A percentile compares a stretch with the other conserved stretches of the same genome.
These are phyloP conservation scores for Fraxinus dipetala DNA, from an alignment of 305 asterid species.

Conservation along the genomic window DNA sequence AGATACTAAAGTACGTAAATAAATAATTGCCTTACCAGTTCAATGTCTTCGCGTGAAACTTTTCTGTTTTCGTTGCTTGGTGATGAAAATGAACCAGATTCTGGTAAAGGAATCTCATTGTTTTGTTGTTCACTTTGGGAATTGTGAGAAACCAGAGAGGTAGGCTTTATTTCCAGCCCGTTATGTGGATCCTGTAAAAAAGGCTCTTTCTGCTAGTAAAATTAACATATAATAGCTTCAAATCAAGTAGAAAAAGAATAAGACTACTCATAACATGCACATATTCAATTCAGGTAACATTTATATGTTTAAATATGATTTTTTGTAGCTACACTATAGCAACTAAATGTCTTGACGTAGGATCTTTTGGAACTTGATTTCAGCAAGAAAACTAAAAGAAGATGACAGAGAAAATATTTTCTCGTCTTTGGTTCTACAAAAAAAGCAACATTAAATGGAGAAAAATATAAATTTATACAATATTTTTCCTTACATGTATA, in stretches of 20 bases:
- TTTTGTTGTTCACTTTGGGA: conserved; percentile 59
- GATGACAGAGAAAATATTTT: background rate
- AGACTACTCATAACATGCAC: background rate
- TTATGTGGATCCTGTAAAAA: conserved; percentile 50
- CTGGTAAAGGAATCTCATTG: conserved; percentile 64
- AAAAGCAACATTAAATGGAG: background rate
- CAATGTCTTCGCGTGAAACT: conserved; percentile 94
- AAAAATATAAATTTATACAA: background rate
- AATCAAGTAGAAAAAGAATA: background rate
- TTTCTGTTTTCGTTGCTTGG: conserved; percentile 74
- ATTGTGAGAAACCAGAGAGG: conserved; percentile 51
- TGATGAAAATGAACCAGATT: conserved; percentile 76
- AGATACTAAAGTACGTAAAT: background rate
- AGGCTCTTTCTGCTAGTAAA: conserved; percentile 3
- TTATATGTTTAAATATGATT: background rate
- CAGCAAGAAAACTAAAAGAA: background rate
- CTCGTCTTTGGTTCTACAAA: background rate
- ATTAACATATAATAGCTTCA: background rate
- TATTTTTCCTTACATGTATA: background rate
- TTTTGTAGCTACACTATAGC: background rate
- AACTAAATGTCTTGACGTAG: background rate
- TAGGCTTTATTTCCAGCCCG: conserved; percentile 56
- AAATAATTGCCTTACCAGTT: conserved; percentile 55
- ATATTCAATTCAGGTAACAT: background rate
- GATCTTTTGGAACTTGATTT: background rate